Evolutionary conservation across 176 grass and related monocot genomes (phyloP).

Genomic region (Tillandsia fasciculata): DNA sequence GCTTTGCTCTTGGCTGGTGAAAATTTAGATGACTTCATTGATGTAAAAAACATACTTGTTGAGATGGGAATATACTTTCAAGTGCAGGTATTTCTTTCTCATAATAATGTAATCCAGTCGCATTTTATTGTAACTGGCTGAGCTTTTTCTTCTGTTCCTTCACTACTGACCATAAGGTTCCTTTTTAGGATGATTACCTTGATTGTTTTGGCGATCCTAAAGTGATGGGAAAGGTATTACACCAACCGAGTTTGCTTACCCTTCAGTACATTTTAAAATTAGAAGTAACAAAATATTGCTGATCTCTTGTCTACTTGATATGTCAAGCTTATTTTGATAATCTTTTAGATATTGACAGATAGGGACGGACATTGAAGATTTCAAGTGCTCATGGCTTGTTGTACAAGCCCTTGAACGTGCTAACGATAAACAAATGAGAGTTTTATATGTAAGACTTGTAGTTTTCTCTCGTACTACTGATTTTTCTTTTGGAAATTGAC

Average conservation of each 20-base stretch:
- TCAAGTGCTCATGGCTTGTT: constrained; percentile 94
- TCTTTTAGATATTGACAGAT: constrained; percentile 41
- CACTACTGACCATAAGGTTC: constrained; percentile 10
- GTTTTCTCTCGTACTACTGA: constrained; percentile 6
- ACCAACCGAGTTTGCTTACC: neutral
- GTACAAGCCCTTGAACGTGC: constrained; percentile 81
- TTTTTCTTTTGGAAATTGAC: constrained; percentile 7
- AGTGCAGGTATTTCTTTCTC: constrained; percentile 56
- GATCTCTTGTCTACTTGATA: neutral
- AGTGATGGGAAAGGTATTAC: constrained; percentile 74
- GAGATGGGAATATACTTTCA: constrained; percentile 98
- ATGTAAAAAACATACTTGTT: constrained; percentile 84
- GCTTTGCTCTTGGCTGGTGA: constrained; percentile 77
- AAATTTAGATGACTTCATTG: constrained; percentile 57
- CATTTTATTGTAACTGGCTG: constrained; percentile 7
- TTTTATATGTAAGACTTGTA: constrained; percentile 46
- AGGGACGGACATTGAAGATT: constrained; percentile 96
- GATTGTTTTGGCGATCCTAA: constrained; percentile 95
- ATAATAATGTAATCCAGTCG: neutral
- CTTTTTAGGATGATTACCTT: constrained; percentile 90
- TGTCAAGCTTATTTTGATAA: constrained; percentile 11
- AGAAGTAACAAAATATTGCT: neutral
- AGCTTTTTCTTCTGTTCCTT: neutral
- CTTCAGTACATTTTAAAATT: neutral
- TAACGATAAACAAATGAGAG: constrained; percentile 42